phyloP scores from a whole-genome alignment of 768 basidiomycete species.

The Termitomyces sp. region DNA sequence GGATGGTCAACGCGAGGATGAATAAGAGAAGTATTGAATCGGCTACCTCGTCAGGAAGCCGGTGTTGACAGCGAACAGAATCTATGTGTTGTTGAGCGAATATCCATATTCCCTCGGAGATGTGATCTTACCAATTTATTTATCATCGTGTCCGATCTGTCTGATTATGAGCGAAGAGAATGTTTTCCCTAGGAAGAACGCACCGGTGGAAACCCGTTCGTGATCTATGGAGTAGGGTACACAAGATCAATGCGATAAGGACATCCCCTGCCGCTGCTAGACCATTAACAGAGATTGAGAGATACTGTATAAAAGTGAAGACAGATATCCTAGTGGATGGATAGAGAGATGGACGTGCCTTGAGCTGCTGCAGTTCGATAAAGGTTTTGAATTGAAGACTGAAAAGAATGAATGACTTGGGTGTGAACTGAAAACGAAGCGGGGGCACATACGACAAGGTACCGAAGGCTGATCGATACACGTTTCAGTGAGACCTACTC shows the following conservation, averaged over 20 bases:
- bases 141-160: slow-evolving; percentile 42
- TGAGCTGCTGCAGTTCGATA: slow-evolving; percentile 25
- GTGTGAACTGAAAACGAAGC: neutral
- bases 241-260: slow-evolving; percentile 38
- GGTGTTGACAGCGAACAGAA: slow-evolving; percentile 39
- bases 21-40: neutral
- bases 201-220: slow-evolving; percentile 45
- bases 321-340: neutral
- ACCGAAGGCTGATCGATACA: slow-evolving; percentile 23
- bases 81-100: slow-evolving; percentile 19
- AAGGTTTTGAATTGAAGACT: slow-evolving; percentile 30
- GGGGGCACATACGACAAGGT: slow-evolving; percentile 25
- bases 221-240: slow-evolving; percentile 33
- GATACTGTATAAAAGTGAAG: slow-evolving; percentile 16
- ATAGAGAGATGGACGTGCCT: slow-evolving; percentile 18
- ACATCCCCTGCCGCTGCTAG: slow-evolving; percentile 40
- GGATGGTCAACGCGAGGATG: slow-evolving; percentile 3
- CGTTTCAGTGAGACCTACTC: neutral
- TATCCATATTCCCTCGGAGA: neutral
- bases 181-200: neutral
- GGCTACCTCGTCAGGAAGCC: slow-evolving; percentile 27
- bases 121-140: slow-evolving; percentile 29
- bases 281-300: slow-evolving; percentile 39
- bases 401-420: neutral
- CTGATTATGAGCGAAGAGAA: neutral